phyloP scores from a whole-genome alignment of 2,329 filamentous ascomycete species.

The Ciborinia camelliae region DNA sequence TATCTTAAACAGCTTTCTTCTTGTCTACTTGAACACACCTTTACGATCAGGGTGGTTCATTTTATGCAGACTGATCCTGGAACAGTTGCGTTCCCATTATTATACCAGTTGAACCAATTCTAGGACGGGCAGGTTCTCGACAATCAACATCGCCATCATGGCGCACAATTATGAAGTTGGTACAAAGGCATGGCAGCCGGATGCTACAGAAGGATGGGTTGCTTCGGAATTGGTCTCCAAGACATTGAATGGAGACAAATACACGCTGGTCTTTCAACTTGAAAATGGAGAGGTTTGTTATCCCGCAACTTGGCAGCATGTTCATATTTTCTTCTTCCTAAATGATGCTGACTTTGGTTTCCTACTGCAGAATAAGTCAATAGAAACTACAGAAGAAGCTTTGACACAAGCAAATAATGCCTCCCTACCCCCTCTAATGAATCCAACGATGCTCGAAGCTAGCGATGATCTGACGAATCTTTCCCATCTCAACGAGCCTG shows the following conservation, averaged over 20 bases:
- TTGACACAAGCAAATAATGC: slow-evolving; percentile 74
- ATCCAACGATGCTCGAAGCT: slow-evolving; percentile 95
- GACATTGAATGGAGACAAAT: slow-evolving; percentile 77
- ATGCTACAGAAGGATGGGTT: slow-evolving; percentile 93
- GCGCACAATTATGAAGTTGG: slow-evolving; percentile 94
- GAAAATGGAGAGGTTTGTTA: slow-evolving; percentile 83
- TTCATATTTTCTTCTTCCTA: slow-evolving; percentile 14
- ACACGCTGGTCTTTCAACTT: slow-evolving; percentile 80
- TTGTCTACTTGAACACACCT: slow-evolving; percentile 8
- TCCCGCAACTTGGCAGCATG: slow-evolving; percentile 22
- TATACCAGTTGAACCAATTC: slow-evolving; percentile 27
- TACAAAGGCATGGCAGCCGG: slow-evolving; percentile 97
- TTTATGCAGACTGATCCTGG: slow-evolving; percentile 29
- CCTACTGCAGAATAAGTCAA: slow-evolving; percentile 62
- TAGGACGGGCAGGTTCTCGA: slow-evolving; percentile 22
- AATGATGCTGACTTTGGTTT: slow-evolving; percentile 30
- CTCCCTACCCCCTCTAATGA: slow-evolving; percentile 89
- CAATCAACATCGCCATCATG: slow-evolving; percentile 51
- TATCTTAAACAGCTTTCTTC: slow-evolving; percentile 19
- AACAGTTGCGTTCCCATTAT: slow-evolving; percentile 25
- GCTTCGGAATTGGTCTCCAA: slow-evolving; percentile 91
- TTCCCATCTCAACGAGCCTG: slow-evolving; percentile 96
- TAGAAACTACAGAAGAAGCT: slow-evolving; percentile 74
- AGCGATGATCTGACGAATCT: slow-evolving; percentile 97
- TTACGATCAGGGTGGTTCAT: slow-evolving; percentile 24